phyloP scores from a whole-genome alignment of 2,329 filamentous ascomycete genomes.

The Ceratocystis huliohia region DNA sequence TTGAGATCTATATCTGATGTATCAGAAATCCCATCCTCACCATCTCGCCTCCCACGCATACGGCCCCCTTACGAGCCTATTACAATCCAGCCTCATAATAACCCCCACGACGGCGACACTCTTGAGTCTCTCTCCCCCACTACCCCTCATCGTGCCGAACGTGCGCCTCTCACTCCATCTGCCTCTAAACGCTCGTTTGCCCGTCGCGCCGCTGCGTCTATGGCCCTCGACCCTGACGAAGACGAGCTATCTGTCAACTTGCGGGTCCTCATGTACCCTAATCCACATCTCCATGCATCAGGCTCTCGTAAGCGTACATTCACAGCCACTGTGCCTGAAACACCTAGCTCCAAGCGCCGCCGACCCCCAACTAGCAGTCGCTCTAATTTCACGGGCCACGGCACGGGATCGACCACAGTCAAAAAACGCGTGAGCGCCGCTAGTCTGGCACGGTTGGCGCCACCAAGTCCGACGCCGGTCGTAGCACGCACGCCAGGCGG shows the following conservation, averaged over 20 bases:
- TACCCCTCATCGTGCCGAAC: conserved; percentile 25
- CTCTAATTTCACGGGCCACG: background rate
- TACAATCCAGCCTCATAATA: background rate
- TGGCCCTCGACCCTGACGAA: conserved; percentile 29
- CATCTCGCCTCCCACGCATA: background rate
- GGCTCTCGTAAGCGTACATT: background rate
- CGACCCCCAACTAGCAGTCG: background rate
- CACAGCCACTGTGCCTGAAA: background rate
- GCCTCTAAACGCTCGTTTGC: conserved; percentile 26
- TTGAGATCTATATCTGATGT: background rate
- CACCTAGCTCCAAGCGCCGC: background rate
- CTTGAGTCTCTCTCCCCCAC: background rate
- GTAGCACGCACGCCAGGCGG: conserved; percentile 38
- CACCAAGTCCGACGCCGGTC: conserved; percentile 8
- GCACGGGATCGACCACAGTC: background rate
- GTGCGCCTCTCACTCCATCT: conserved; percentile 28
- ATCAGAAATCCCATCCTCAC: background rate
- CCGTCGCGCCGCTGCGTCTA: conserved; percentile 32
- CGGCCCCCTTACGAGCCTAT: background rate
- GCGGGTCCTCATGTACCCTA: conserved; percentile 14
- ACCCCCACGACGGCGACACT: background rate
- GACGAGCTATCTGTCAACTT: conserved; percentile 32
- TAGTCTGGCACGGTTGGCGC: conserved; percentile 1
- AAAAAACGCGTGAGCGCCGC: conserved; percentile 15
- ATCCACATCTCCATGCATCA: too few species aligned